Evolutionary conservation across 2,329 filamentous ascomycete species (phyloP), one percentile per base, ranked within the genome.

Genomic region (Cytospora schulzeri): DNA sequence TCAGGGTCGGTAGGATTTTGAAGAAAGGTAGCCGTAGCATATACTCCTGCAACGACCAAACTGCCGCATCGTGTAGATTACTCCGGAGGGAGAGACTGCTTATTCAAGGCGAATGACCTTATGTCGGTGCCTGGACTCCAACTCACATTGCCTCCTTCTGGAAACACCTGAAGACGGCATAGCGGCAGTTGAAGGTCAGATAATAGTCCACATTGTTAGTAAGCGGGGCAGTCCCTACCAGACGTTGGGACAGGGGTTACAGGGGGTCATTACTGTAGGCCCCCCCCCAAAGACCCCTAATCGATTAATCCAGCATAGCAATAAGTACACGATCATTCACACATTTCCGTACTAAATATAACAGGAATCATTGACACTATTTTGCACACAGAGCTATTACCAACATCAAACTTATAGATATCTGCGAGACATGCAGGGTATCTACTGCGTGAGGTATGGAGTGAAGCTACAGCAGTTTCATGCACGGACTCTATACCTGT

Each of bases 1-100:
- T 62, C 60, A 62, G 60, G 60, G 60, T 31, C 33, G 28, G 52
- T n/a, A 38, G 52, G 41, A 35, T 56, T 24, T 62, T 29, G 59
- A 62, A 12, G 33, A 60, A 45, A 31, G 28, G 22, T n/a, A 52
- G 29, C 57, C 52, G 52, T 62, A 22, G 59, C 52, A 50, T 17
- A 35, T 62, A 26, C 59, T 50, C 51, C 35, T 55, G 59, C 35
- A 50, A 48, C 29, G 24, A 50, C n/a, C 24, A 38, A 35, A 38
- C 41, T 35, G 38, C 60, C 17, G 60, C 60, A 62, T 62, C 29
- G 31, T 62, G 60, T 55, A 50, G 22, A 3, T n/a, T 7, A 56
- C 41, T 50, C 38, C 38, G 38, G 52, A 26, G 7, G 38, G 48
- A 19, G 38, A 22, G n/a, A 28, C 29, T 41, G 52, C 3, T 38